phyloP scores from a whole-genome alignment of 2,329 filamentous ascomycete species.

The Bipolaris zeicola region DNA sequence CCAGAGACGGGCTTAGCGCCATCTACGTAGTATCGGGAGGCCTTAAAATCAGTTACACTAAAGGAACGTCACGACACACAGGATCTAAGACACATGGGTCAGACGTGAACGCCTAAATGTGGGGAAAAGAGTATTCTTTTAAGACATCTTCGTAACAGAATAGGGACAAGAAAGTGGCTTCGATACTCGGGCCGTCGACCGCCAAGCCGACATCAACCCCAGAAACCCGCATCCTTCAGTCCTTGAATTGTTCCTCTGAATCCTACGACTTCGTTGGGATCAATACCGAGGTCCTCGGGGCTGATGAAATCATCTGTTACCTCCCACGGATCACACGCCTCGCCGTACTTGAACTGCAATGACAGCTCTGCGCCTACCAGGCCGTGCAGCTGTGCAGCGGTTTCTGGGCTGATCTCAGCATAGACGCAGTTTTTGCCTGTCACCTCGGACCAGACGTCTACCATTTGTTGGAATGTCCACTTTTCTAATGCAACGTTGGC shows the following conservation, averaged over 20 bases:
- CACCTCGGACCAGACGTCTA: slow-evolving; percentile 34
- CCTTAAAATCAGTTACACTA: not conserved
- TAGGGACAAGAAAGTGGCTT: not conserved
- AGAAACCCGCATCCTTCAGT: slow-evolving; percentile 7
- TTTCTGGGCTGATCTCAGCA: slow-evolving; percentile 23
- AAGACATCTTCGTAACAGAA: not conserved
- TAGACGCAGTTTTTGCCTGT: slow-evolving; percentile 37
- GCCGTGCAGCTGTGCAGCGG: slow-evolving; percentile 26
- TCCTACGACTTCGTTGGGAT: slow-evolving; percentile 30
- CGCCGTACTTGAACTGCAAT: slow-evolving; percentile 36
- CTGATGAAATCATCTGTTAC: slow-evolving; percentile 30
- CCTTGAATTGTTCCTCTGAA: slow-evolving; percentile 29
- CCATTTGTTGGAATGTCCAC: slow-evolving; percentile 33
- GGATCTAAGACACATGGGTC: not conserved
- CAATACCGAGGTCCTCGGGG: slow-evolving; percentile 32
- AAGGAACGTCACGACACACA: not conserved
- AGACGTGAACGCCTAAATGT: slow-evolving; percentile 23
- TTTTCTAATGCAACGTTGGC: slow-evolving; percentile 35
- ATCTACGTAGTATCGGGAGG: slow-evolving; percentile 1
- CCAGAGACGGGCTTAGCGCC: not conserved
- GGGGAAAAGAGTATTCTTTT: not conserved
- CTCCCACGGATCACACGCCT: slow-evolving; percentile 35
- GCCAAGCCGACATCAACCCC: not conserved
- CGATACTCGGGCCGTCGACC: not conserved
- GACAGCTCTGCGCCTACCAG: slow-evolving; percentile 30